Conservation (phyloP, 1,284 basidiomycete genomes). For the Ceratobasidium sp. region DNA sequence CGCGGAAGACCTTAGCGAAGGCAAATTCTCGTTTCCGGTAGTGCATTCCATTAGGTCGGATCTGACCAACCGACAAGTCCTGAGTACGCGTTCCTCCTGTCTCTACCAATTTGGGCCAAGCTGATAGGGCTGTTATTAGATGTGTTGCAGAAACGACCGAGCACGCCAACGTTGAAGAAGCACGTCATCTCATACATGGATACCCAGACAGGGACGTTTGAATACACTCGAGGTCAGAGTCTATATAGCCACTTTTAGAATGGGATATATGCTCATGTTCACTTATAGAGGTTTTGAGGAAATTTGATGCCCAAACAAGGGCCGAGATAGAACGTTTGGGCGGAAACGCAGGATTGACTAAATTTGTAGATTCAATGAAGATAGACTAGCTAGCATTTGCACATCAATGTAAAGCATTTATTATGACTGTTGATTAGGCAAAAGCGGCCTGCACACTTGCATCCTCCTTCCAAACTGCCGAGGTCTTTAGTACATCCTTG, state of each 20-base stretch:
- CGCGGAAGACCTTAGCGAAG: constrained; percentile 93
- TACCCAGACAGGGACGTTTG: constrained; percentile 74
- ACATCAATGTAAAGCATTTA: no score
- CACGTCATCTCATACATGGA: constrained; percentile 82
- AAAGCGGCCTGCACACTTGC: constrained; percentile 47
- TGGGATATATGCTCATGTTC: not conserved
- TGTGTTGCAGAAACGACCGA: constrained; percentile 86
- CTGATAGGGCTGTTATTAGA: constrained; percentile 58
- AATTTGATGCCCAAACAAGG: constrained; percentile 63
- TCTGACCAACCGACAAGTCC: constrained; percentile 72
- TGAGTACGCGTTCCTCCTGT: constrained; percentile 66
- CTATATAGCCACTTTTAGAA: not conserved
- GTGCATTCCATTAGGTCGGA: constrained; percentile 88
- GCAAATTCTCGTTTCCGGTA: constrained; percentile 95
- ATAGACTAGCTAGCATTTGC: constrained; percentile 37
- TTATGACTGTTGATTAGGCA: not conserved
- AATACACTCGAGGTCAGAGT: constrained; percentile 64
- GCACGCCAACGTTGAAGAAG: constrained; percentile 77
- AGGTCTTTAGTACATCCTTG: constrained; percentile 70
- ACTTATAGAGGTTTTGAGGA: constrained; percentile 58
- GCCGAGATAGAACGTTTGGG: constrained; percentile 65
- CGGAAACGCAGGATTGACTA: constrained; percentile 60
- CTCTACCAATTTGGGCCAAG: not conserved
- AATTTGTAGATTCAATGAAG: constrained; percentile 54
- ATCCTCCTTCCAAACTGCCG: constrained; percentile 48